Percentiles rank a stretch among this genome's conserved stretches.
These are phyloP conservation scores for grape (Vitis vinifera) DNA, from an alignment of 164 flowering plant species.

Conservation along the genomic window ASM3070453v1 NC_081806.1:3206001-3206500, in stretches of 20 bases:
- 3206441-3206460: not conserved
- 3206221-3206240: not conserved
- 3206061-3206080: too few species aligned
- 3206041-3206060: too few species aligned
- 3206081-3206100: too few species aligned
- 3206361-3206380: not conserved
- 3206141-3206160: not conserved
- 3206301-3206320: too few species aligned
- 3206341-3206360: not conserved
- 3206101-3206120: too few species aligned
- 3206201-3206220: not conserved
- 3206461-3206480: conserved; percentile 53
- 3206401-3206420: not conserved
- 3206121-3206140: not conserved
- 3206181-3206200: too few species aligned
- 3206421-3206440: not conserved
- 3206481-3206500: conserved; percentile 69
- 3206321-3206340: not conserved
- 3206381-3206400: not conserved
- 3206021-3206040: too few species aligned
- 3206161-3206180: not conserved
- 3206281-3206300: too few species aligned
- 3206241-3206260: not conserved
- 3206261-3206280: too few species aligned
- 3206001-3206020: too few species aligned